These are phyloP conservation scores for Apiospora marii DNA, from an alignment of 2,329 filamentous ascomycete species.

Conservation along the genomic window DNA sequence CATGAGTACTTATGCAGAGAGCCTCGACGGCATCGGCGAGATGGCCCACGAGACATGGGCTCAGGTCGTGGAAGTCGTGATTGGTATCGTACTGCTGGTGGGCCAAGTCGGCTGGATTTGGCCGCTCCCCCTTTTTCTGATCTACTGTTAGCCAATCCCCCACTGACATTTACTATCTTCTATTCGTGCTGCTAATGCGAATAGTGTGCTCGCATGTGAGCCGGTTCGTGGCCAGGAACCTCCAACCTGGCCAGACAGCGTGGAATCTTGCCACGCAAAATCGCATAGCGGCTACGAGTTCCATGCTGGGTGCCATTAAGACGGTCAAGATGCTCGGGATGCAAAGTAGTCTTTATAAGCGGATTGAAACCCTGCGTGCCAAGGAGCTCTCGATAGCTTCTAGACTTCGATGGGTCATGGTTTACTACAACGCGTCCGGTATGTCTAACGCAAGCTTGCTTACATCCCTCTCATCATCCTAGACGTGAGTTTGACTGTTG, in stretches of 20 bases:
- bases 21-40: slow-evolving; percentile 40
- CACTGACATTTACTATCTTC: too few species aligned
- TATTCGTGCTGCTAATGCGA: too few species aligned
- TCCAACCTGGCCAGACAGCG: slow-evolving; percentile 42
- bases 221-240: slow-evolving; percentile 42
- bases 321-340: slow-evolving; percentile 44
- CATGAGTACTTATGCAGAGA: slow-evolving; percentile 50
- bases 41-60: slow-evolving; percentile 55
- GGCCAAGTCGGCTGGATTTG: slow-evolving; percentile 52
- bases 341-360: neutral
- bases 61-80: slow-evolving; percentile 48
- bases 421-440: slow-evolving; percentile 52
- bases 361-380: slow-evolving; percentile 25
- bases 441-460: slow-evolving; percentile 29
- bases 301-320: slow-evolving; percentile 45
- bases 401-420: slow-evolving; percentile 49
- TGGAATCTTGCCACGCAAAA: slow-evolving; percentile 50
- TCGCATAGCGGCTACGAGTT: slow-evolving; percentile 43
- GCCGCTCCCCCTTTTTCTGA: slow-evolving; percentile 49
- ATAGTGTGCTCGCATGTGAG: neutral
- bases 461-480: neutral
- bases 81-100: slow-evolving; percentile 49
- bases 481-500: neutral
- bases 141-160: slow-evolving; percentile 45
- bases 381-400: slow-evolving; percentile 24